These are phyloP conservation scores for Synchytrium microbalum DNA, from an alignment of 371 early-diverging fungal genomes.

Conservation along the genomic window DNA sequence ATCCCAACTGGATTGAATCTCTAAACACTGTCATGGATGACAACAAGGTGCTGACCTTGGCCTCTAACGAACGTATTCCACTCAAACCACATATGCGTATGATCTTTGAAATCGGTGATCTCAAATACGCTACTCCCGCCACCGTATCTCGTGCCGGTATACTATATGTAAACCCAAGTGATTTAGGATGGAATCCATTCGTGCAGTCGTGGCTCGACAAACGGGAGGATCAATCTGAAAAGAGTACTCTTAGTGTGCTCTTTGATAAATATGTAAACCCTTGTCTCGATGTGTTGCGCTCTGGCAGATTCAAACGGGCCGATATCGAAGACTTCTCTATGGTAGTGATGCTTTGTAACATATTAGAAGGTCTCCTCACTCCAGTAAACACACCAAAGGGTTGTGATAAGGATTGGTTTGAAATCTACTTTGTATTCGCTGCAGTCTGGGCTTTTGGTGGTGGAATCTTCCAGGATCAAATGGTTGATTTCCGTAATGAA, in stretches of 20 bases:
- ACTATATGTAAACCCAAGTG: constrained; percentile 49
- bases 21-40: constrained; percentile 66
- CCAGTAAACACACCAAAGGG: constrained; percentile 52
- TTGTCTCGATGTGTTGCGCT: constrained; percentile 42
- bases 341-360: constrained; percentile 48
- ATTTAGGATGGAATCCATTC: constrained; percentile 54
- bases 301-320: constrained; percentile 50
- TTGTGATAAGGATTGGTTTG: constrained; percentile 59
- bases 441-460: constrained; percentile 63
- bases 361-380: constrained; percentile 49
- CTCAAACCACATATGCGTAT: constrained; percentile 54
- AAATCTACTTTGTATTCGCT: constrained; percentile 55
- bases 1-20: constrained; percentile 64
- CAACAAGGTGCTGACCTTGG: constrained; percentile 58
- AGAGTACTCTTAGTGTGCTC: constrained; percentile 42
- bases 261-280: constrained; percentile 54
- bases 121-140: constrained; percentile 60
- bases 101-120: constrained; percentile 53
- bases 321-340: constrained; percentile 50
- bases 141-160: constrained; percentile 66
- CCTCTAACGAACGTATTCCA: constrained; percentile 60
- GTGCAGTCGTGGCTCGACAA: constrained; percentile 61
- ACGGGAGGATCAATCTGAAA: constrained; percentile 50
- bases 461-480: constrained; percentile 46
- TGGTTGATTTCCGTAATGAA: constrained; percentile 50